Base-by-base conservation (phyloP, 768 basidiomycete species). In the Wakefieldia striispora region DNA sequence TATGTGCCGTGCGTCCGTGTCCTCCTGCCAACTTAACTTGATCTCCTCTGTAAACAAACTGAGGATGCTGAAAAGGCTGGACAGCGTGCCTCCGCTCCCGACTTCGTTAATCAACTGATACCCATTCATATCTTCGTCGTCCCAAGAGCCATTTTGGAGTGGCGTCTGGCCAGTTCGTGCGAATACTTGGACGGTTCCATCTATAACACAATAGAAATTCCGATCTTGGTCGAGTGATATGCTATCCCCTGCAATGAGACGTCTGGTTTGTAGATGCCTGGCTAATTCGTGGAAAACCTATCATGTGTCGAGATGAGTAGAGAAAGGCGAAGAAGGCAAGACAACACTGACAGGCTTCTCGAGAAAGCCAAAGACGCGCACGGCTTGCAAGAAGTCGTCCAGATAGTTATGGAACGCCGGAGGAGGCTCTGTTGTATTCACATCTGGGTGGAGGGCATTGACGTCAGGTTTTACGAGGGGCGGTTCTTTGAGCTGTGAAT, bases 41-140 rank as follows among this genome's bases (percentile, higher is more conserved):
- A 93, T 83, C 63, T 93, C 84, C 69, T 97, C 95, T 6, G 97
- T 99, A 72, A 99, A 98, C 40, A 99, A 80, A 54, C 88, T 88
- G 41, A 99, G 79, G 66, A 99, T 99, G 6, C 94, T 97, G 72
- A 99, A 99, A 35, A 98, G 76, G 62, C 91, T 95, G 21, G 92
- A 95, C 12, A 99, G 74, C 0, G 94, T 99, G 17, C 97, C 97
- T 5, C 97, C 95, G 27, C 86, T 90, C 43, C 91, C 86, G 24
- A 99, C 97, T 72, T 97, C 93, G 64, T 98, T 99, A 34, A 99
- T 78, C 7, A 98, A 74, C 62, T 98, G 93, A 69, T 94, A 97
- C 2, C 95, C 95, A 55, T 97, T 95, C 81, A 91, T 88, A 45
- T 90, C 85, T 61, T 91, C 89, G 46, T 85, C 82, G 34, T 91